Evolutionary conservation across 2,329 filamentous ascomycete species (phyloP).

Genomic region (Penicillium hordei): DNA sequence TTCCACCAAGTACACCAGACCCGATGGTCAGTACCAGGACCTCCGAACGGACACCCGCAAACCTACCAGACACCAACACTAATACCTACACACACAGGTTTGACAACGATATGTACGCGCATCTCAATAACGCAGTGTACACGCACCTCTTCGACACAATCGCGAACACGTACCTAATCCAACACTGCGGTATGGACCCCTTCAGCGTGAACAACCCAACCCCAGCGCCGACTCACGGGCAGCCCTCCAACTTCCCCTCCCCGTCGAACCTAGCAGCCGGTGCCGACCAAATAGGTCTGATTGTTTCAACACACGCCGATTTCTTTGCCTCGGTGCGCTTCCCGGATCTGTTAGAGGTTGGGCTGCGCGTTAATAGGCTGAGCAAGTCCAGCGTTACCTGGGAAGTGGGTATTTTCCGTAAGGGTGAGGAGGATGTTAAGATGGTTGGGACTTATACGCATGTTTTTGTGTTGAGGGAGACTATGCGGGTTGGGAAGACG

Average conservation of each 20-base stretch:
- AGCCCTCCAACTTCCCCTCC: constrained; percentile 9
- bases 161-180: constrained; percentile 83
- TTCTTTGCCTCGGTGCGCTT: constrained; percentile 81
- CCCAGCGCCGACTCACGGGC: constrained; percentile 10
- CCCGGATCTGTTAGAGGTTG: constrained; percentile 77
- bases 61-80: background rate
- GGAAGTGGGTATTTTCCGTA: constrained; percentile 82
- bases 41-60: background rate
- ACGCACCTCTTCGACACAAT: constrained; percentile 86
- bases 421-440: constrained; percentile 69
- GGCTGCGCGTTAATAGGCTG: constrained; percentile 76
- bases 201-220: constrained; percentile 51
- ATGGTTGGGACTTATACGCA: constrained; percentile 85
- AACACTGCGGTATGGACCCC: constrained; percentile 71
- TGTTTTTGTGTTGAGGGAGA: constrained; percentile 78
- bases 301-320: constrained; percentile 81
- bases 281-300: constrained; percentile 71
- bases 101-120: constrained; percentile 93
- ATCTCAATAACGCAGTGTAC: constrained; percentile 90
- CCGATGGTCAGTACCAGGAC: constrained; percentile 62
- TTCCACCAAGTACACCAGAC: constrained; percentile 81
- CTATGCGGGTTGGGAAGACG: constrained; percentile 66
- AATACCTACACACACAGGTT: constrained; percentile 55
- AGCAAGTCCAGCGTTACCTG: constrained; percentile 86
- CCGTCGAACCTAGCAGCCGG: background rate